Base-by-base conservation (phyloP, 2,329 filamentous ascomycete genomes). In the Ustulina deusta region DNA sequence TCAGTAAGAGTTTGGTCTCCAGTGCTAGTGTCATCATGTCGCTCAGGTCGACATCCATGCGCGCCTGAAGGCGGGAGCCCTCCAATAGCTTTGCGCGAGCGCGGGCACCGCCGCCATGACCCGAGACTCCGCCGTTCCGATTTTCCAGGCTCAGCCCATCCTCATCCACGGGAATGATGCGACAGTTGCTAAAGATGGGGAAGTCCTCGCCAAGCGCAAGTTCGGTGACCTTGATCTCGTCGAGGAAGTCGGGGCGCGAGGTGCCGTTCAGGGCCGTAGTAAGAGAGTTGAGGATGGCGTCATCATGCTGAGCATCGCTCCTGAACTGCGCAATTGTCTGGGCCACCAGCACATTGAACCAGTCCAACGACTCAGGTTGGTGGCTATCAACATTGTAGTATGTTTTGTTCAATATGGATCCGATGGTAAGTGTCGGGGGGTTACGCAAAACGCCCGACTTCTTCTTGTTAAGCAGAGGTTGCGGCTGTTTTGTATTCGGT, bases 281-380 rank as follows among this genome's bases (percentile, higher is more conserved):
- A 44, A 99, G 83, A 6, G 92, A 96, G 32, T 87, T 91, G 34
- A 99, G 86, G 46, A 99, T 97, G 3, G 93, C 93, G 77, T 96
- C 93, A 73, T 98, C 92, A 71, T 96, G 90, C 74, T 97, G 92
- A 1, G 96, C 96, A 76, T 98, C 97, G 73, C 92, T 93, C 67
- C 96, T 87, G 75, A 98, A 93, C 79, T 99, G 96, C 0, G 96
- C 95, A 72, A 99, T 97, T 0, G 96, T 97, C 81, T 99, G 96
- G 1, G 94, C 96, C 59, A 98, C 90, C 63, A 99, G 85, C 29
- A 99, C 96, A 78, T 99, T 99, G 86, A 99, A 98, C 96, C 96
- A 99, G 80, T 99, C 96, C 68, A 99, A 82, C 65, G 93, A 97
- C 80, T 99, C 96, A 0, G 96, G 96, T 80, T 98, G 96, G 79